These are phyloP conservation scores for Pythium grandisporangium DNA, from an alignment of 352 stramenopile species.

Conservation along the genomic window DNA sequence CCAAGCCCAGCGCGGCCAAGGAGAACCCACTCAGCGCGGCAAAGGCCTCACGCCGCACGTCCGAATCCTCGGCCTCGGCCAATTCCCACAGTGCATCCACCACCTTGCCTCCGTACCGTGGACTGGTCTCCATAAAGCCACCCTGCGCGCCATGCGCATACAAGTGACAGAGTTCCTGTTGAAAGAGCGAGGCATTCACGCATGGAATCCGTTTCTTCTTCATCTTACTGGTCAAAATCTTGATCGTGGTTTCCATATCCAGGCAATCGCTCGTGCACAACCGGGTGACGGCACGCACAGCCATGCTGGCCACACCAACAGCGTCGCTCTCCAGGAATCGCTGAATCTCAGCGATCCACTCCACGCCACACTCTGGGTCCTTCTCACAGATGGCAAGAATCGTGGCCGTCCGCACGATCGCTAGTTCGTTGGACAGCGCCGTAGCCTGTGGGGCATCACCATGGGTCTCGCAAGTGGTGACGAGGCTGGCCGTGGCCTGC, in stretches of 20 bases:
- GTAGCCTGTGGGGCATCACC: slow-evolving; percentile 10
- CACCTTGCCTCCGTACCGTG: slow-evolving; percentile 31
- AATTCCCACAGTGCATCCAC: slow-evolving; percentile 43
- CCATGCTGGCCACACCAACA: slow-evolving; percentile 49
- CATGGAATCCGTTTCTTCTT: slow-evolving; percentile 54
- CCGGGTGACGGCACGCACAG: slow-evolving; percentile 42
- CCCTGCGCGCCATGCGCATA: slow-evolving; percentile 19
- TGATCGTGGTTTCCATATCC: slow-evolving; percentile 69
- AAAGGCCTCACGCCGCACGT: slow-evolving; percentile 35
- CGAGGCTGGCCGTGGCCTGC: slow-evolving; percentile 20
- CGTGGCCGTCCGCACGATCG: slow-evolving; percentile 43
- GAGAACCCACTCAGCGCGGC: slow-evolving; percentile 31
- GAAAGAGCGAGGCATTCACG: slow-evolving; percentile 32
- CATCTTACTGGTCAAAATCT: slow-evolving; percentile 62
- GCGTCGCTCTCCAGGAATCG: slow-evolving; percentile 35
- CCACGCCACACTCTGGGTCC: slow-evolving; percentile 51
- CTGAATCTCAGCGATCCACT: slow-evolving; percentile 62
- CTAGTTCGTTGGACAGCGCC: too few relatives aligned
- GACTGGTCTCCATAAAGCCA: slow-evolving; percentile 27
- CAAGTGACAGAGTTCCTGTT: slow-evolving; percentile 43
- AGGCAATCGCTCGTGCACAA: slow-evolving; percentile 55
- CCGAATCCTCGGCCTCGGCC: slow-evolving; percentile 15
- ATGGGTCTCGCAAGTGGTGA: too few relatives aligned
- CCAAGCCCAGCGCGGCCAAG: slow-evolving; percentile 32
- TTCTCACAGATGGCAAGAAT: slow-evolving; percentile 56